phyloP scores from a whole-genome alignment of 78 protist genomes.

The Chrysochromulina parva region DNA sequence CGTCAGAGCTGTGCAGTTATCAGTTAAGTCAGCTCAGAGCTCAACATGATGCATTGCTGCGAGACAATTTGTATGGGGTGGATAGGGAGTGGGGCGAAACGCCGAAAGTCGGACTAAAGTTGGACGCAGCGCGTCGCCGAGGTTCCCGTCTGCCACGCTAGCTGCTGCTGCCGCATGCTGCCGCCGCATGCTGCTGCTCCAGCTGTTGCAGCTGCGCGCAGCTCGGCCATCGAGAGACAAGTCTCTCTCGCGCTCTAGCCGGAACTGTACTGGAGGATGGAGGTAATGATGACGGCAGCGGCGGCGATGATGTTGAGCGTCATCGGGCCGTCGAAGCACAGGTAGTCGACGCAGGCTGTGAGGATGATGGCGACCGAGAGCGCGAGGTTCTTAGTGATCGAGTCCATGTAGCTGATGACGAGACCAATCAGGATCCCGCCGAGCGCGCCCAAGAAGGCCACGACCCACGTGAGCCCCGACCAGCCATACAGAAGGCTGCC shows the following conservation, averaged over 20 bases:
- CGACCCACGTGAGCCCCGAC: not conserved
- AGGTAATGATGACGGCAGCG: not conserved
- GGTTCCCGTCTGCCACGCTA: no score
- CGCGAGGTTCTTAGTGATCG: not conserved
- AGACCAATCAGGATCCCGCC: constrained; percentile 17
- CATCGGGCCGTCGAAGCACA: not conserved
- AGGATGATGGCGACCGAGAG: not conserved
- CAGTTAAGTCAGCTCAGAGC: no score
- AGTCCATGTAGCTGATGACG: not conserved
- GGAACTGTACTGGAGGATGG: not conserved
- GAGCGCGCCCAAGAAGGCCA: not conserved
- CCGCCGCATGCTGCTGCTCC: no score
- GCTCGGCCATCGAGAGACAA: no score
- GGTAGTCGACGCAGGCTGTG: not conserved
- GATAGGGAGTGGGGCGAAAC: no score
- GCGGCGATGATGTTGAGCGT: not conserved
- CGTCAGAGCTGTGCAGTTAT: no score
- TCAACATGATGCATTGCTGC: no score
- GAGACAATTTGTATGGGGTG: no score
- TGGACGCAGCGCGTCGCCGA: no score
- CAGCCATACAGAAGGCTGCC: not conserved
- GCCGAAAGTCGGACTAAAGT: no score
- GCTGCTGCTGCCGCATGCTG: no score
- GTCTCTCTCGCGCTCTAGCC: not conserved
- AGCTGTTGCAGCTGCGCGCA: no score